Evolutionary conservation across 805 yeast genomes (phyloP).

Genomic region (Suhomyces pyralidae): DNA sequence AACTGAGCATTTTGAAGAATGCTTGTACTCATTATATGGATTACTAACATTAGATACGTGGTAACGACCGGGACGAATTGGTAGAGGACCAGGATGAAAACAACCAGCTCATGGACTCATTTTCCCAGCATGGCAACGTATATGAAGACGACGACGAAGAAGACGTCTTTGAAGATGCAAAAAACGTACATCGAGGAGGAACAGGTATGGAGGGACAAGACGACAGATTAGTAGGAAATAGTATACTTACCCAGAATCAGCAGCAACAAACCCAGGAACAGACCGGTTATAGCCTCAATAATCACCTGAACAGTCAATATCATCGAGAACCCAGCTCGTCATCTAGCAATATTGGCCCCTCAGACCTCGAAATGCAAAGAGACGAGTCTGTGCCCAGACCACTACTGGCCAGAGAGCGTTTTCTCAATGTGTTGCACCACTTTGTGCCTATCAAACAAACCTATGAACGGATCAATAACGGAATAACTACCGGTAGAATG

Average conservation of each 20-base stretch:
- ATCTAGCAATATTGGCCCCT: background rate
- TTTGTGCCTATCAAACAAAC: constrained; percentile 41
- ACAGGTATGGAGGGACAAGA: background rate
- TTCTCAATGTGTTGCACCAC: constrained; percentile 29
- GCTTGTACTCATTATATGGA: too few relatives aligned
- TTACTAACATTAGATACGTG: background rate
- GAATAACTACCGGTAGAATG: constrained; percentile 41
- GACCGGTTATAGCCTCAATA: too few relatives aligned
- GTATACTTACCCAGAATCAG: background rate
- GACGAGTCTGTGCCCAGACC: constrained; percentile 6
- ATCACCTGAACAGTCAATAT: too few relatives aligned
- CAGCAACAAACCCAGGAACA: background rate
- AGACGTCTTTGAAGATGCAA: background rate
- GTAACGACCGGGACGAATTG: background rate
- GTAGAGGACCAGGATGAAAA: constrained; percentile 1
- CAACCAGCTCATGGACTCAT: constrained; percentile 6
- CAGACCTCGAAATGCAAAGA: constrained; percentile 29
- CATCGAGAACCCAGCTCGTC: background rate
- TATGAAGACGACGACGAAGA: background rate
- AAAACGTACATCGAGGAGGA: background rate
- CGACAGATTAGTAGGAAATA: background rate
- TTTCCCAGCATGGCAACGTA: background rate
- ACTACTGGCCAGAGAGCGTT: constrained; percentile 29
- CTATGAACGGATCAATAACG: constrained; percentile 41
- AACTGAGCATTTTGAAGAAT: too few relatives aligned